Percentiles rank a stretch among this genome's conserved stretches.
phyloP scores from a whole-genome alignment of 2,329 filamentous ascomycete genomes.

The Aschersonia sp. region DNA sequence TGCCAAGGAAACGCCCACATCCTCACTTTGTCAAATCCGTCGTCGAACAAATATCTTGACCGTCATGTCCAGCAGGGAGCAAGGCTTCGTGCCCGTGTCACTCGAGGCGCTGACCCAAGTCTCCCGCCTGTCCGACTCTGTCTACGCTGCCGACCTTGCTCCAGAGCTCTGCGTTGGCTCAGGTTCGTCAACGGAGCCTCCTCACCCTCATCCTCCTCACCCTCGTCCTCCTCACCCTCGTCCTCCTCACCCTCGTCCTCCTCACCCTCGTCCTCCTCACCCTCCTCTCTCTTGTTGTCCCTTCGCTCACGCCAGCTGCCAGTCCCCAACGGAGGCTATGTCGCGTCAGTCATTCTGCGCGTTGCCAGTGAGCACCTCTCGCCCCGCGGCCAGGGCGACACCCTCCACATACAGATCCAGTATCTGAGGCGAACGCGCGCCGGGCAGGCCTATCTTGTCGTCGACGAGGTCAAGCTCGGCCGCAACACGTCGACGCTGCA shows the following conservation, averaged over 20 bases:
- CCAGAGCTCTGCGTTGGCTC: background rate
- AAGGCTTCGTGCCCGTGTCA: background rate
- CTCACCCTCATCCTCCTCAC: background rate
- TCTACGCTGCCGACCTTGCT: background rate
- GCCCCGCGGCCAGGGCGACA: slow-evolving; percentile 19
- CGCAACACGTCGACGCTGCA: slow-evolving; percentile 26
- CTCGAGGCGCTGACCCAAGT: background rate
- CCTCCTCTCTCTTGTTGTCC: too few relatives aligned
- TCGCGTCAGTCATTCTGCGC: slow-evolving; percentile 23
- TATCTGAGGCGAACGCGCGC: slow-evolving; percentile 23
- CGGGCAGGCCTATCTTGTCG: slow-evolving; percentile 21
- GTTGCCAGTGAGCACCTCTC: slow-evolving; percentile 19
- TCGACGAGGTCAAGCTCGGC: slow-evolving; percentile 27
- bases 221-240: too few relatives aligned
- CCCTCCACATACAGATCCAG: slow-evolving; percentile 24
- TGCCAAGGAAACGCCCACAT: background rate
- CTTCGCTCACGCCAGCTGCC: background rate
- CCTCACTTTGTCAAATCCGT: background rate
- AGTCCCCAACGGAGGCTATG: slow-evolving; percentile 33
- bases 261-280: background rate
- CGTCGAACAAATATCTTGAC: too few relatives aligned
- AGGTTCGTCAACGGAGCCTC: background rate
- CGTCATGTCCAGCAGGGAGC: background rate
- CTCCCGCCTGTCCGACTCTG: background rate
- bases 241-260: too few relatives aligned